Conservation (phyloP, 2,329 filamentous ascomycete species). For the Penicillium sp. region DNA sequence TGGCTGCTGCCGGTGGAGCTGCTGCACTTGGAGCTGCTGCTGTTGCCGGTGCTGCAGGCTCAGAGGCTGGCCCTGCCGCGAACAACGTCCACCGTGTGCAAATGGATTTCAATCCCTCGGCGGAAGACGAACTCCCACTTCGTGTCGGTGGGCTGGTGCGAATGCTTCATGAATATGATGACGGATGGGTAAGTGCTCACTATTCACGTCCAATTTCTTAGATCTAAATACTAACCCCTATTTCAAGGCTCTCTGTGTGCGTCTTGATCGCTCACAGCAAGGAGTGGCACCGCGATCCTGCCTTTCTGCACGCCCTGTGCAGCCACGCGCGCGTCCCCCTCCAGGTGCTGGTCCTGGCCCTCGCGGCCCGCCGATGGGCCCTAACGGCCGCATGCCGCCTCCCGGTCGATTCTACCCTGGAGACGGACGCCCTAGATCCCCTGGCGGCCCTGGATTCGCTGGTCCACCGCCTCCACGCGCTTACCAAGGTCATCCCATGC, state of each 20-base stretch:
- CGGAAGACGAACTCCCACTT: conserved; percentile 89
- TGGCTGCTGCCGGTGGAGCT: conserved; percentile 13
- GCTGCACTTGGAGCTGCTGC: conserved; percentile 7
- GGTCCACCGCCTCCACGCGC: conserved; percentile 34
- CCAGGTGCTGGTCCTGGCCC: conserved; percentile 39
- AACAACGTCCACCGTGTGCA: conserved; percentile 87
- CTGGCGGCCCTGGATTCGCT: conserved; percentile 38
- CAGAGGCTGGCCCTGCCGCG: conserved; percentile 47
- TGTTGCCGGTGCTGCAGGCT: conserved; percentile 18
- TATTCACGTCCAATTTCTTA: background rate
- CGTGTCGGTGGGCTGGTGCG: conserved; percentile 81
- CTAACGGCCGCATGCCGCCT: conserved; percentile 37
- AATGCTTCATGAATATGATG: conserved; percentile 93
- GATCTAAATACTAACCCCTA: conserved; percentile 26
- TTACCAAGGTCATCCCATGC: conserved; percentile 29
- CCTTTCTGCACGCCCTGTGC: conserved; percentile 87
- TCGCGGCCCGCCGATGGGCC: conserved; percentile 40
- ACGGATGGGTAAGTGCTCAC: conserved; percentile 83
- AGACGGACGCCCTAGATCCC: conserved; percentile 50
- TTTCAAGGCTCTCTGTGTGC: conserved; percentile 80
- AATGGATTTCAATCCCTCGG: conserved; percentile 88
- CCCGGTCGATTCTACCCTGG: conserved; percentile 41
- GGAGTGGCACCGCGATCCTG: conserved; percentile 94
- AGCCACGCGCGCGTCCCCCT: conserved; percentile 67
- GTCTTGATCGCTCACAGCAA: conserved; percentile 86